A percentile compares a stretch with the other conserved stretches of the same genome.
These are phyloP conservation scores for Vanilla planifolia DNA, from an alignment of 106 monocot genomes.

Conservation along the genomic window DNA sequence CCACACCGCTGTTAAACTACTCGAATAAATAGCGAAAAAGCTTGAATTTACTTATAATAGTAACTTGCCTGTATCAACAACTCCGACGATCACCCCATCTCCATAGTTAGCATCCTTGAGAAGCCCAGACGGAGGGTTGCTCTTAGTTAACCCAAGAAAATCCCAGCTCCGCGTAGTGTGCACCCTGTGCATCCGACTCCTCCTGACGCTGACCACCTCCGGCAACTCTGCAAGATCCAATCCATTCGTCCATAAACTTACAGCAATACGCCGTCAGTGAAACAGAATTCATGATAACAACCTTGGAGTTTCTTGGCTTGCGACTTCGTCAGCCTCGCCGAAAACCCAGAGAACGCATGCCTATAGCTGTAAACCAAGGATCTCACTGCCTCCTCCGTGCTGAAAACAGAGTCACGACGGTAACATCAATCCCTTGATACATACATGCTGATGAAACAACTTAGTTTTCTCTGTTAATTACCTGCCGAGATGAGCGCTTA, in stretches of 20 bases:
- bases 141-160: conserved; percentile 13
- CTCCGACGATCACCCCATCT: conserved; percentile 24
- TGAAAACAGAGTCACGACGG: too few species aligned
- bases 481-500: conserved; percentile 31
- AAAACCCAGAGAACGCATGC: conserved; percentile 33
- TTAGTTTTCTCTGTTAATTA: neutral
- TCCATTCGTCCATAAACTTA: too few species aligned
- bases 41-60: too few species aligned
- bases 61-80: conserved; percentile 26
- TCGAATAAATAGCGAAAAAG: too few species aligned
- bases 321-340: conserved; percentile 19
- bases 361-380: conserved; percentile 19
- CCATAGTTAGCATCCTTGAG: conserved; percentile 12
- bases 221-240: conserved; percentile 8
- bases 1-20: too few species aligned
- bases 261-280: too few species aligned
- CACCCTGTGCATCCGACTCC: neutral
- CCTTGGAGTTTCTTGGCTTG: conserved; percentile 16
- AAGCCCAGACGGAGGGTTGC: neutral
- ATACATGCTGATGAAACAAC: too few species aligned
- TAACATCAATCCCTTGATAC: too few species aligned
- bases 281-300: neutral
- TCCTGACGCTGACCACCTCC: conserved; percentile 27
- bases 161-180: conserved; percentile 50
- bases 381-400: conserved; percentile 12